Base-by-base conservation (phyloP, 148 eudicot genomes). In the Drosera capensis region DNA sequence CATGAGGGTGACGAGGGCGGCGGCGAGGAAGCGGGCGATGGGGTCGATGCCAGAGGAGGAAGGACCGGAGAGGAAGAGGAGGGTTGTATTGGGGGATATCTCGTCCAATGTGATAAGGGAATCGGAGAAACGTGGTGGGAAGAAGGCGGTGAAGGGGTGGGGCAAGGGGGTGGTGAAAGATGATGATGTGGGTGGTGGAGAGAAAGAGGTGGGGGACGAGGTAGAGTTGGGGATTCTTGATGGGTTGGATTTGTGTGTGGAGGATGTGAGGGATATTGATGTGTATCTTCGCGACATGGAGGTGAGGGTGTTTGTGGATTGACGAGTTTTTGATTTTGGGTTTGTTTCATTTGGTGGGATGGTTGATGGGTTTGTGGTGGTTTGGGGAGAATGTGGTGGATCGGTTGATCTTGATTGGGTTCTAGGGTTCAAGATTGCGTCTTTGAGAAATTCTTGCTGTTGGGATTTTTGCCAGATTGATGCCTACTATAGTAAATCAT, bases 41-140 rank as follows among this genome's bases (percentile, higher is more conserved):
- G 7, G 51, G 14, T 23, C 16, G 30, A 0, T 31, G 19, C 23
- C 38, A 14, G 37, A 54, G 22, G 24, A 13, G 2, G 20, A 47
- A 9, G 8, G 31, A 0, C 22, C 55, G 0, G 16, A 58, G 1
- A 51, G 23, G 25, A 71, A 66, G 60, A 78, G 64, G 48, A 44
- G 96, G 41, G 87, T 71, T 20, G 84, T 78, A 14, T 51, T 86
- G 49, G 84, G 84, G 0, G 96, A 86, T 21, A 61, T 86, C 22
- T 22, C 73, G 14, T 42, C 68, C 0, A 60, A 56, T 43, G 42
- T 41, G n/a, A n/a, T n/a, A n/a, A n/a, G n/a, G n/a, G n/a, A n/a
- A 0, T 20, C 45, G n/a, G 63, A 43, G 18, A 59, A 46, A 16
- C 13, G 26, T 40, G 56, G 37, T 15, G 31, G 35, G 44, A 46